These are phyloP conservation scores for Raffaelea deltoideospora DNA, from an alignment of 2,329 filamentous ascomycete species.

Conservation along the genomic window DNA sequence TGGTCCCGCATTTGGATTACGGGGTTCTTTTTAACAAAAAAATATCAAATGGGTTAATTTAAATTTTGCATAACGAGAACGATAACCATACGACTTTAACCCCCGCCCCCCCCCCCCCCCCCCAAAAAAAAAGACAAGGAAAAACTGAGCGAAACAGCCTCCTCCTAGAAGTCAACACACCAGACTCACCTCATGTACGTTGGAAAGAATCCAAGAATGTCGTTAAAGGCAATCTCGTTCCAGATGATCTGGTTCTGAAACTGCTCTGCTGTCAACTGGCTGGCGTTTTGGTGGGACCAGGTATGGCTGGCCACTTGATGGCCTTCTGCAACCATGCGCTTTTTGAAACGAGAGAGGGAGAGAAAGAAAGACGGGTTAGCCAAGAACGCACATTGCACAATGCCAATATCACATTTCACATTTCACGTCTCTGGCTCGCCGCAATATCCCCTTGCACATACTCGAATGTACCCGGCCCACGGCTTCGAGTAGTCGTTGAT, in stretches of 20 bases:
- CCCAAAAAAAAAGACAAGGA: too few species aligned
- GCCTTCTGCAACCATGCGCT: slow-evolving; percentile 26
- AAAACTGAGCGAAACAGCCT: too few species aligned
- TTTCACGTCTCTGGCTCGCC: neutral
- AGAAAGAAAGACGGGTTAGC: neutral
- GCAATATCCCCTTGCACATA: slow-evolving; percentile 3
- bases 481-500: slow-evolving; percentile 33
- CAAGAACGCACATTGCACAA: too few species aligned
- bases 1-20: too few species aligned
- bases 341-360: slow-evolving; percentile 10
- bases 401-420: too few species aligned
- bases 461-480: slow-evolving; percentile 31
- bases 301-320: slow-evolving; percentile 34
- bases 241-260: slow-evolving; percentile 24
- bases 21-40: too few species aligned
- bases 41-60: too few species aligned
- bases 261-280: slow-evolving; percentile 17
- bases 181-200: slow-evolving; percentile 25
- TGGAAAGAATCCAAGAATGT: slow-evolving; percentile 27
- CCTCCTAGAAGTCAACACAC: too few species aligned
- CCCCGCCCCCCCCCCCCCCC: too few species aligned
- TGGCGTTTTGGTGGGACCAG: slow-evolving; percentile 28
- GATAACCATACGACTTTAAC: too few species aligned
- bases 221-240: slow-evolving; percentile 28
- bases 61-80: too few species aligned